A percentile compares a stretch with the other conserved stretches of the same genome.
Conservation (phyloP, 345 rosid species). For the Geranium rotundifolium region DNA sequence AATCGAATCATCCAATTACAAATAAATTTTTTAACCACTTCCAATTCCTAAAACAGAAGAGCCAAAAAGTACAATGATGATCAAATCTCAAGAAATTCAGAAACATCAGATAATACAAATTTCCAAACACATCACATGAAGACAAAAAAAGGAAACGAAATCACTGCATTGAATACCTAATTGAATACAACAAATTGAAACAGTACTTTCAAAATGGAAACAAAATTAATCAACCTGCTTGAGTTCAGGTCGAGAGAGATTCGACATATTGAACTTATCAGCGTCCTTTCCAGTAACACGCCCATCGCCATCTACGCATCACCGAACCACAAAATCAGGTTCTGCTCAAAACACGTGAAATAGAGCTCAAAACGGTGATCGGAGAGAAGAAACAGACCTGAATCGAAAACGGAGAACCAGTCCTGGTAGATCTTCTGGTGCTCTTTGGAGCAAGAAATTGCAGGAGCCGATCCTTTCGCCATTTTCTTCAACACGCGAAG, state of each 20-base stretch:
- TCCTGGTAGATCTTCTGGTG: constrained; percentile 62
- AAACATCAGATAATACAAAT: too few relatives aligned
- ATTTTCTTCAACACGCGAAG: background rate
- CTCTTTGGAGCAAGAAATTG: constrained; percentile 38
- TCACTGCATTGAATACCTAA: too few relatives aligned
- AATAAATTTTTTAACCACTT: background rate
- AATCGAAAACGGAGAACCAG: constrained; percentile 74
- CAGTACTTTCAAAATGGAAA: background rate
- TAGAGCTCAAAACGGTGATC: background rate
- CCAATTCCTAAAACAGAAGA: background rate
- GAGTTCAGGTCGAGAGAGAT: constrained; percentile 80
- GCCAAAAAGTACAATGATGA: background rate
- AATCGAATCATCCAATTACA: background rate
- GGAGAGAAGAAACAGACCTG: constrained; percentile 33
- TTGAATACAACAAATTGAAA: background rate
- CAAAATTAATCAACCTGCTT: constrained; percentile 44
- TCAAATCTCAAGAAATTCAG: background rate
- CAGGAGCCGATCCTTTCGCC: background rate
- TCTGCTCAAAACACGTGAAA: background rate
- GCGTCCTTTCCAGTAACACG: constrained; percentile 76
- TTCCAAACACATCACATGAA: too few relatives aligned
- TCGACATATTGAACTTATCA: constrained; percentile 62
- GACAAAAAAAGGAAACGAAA: too few relatives aligned
- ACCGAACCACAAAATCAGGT: background rate
- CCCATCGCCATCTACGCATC: constrained; percentile 57